Evolutionary conservation across 148 eudicot species (phyloP).

Genomic region (Nyssa sinensis): DNA sequence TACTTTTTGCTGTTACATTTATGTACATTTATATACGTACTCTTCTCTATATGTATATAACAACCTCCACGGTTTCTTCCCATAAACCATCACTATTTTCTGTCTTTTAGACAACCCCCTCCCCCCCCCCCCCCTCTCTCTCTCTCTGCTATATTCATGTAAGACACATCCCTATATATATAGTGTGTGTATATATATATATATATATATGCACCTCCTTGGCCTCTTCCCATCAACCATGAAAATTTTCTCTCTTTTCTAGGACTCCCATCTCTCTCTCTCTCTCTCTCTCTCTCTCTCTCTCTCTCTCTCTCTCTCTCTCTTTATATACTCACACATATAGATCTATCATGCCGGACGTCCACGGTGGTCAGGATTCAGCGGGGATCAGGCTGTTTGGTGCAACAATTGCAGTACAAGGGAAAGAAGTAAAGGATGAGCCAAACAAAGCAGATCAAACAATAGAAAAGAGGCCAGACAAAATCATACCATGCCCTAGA

Average conservation of each 20-base stretch:
- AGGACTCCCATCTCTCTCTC: constrained; percentile 1
- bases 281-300: constrained; percentile 3
- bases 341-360: constrained; percentile 18
- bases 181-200: too few relatives aligned
- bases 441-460: constrained; percentile 22
- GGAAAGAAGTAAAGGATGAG: constrained; percentile 29
- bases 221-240: constrained; percentile 10
- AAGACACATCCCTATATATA: too few relatives aligned
- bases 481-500: constrained; percentile 73
- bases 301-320: constrained; percentile 11
- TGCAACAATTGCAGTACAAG: constrained; percentile 45
- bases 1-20: not conserved
- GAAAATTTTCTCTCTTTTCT: constrained; percentile 14
- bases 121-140: too few relatives aligned
- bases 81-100: too few relatives aligned
- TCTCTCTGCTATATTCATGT: too few relatives aligned
- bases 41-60: not conserved
- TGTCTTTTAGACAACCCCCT: too few relatives aligned
- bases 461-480: constrained; percentile 52
- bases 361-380: constrained; percentile 13
- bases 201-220: not conserved
- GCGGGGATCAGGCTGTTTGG: constrained; percentile 67
- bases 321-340: not conserved
- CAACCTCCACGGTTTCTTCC: not conserved
- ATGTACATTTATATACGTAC: not conserved